Base-by-base conservation (phyloP, 164 flowering plant genomes). In the Brasenia schreberi region DNA sequence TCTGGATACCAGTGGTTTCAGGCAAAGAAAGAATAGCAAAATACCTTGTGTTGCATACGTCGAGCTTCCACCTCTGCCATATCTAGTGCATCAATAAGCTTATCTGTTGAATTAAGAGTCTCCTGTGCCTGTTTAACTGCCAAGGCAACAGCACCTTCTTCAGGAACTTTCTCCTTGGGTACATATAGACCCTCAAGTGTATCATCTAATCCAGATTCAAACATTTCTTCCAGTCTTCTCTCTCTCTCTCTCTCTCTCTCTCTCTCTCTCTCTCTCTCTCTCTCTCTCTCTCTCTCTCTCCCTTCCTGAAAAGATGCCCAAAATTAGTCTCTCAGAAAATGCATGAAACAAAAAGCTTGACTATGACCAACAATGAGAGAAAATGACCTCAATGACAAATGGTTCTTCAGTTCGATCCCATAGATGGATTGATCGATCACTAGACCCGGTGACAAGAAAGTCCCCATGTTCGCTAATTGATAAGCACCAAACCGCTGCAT, bases 371-470 rank as follows among this genome's bases (percentile, higher is more conserved):
- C 52, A 66, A n/a, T 45, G 33, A 27, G 11, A 68, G 58, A 17
- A 18, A 61, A 62, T 52, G 74, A 92, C 99, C 97, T 95, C 97
- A 72, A 95, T 79, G 66, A 89, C 88, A 71, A 95, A 92, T 42
- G 96, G 89, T 67, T 92, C 99, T 74, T 92, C 94, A 68, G 97
- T 92, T 69, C 97, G 94, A 80, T 89, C 94, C 99, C 99, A 95
- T 63, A 92, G 96, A 23, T 92, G 96, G 59, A 95, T 85, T 10
- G 99, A 95, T 44, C 94, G 79, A 68, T 95, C 99, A 79, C 84
- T 86, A 71, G 97, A 92, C 65, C 99, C 99, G 6, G 97, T 89
- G 59, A 95, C 81, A 61, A 95, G 60, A 74, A 88, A 95, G 81
- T 95, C 97, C 70, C 97, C 97, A 77, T 87, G 96, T 44, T 75